Percentiles rank a stretch among this genome's conserved stretches.
phyloP scores from a whole-genome alignment of 2,329 filamentous ascomycete genomes.

The Calonectria pseudoreteaudii region DNA sequence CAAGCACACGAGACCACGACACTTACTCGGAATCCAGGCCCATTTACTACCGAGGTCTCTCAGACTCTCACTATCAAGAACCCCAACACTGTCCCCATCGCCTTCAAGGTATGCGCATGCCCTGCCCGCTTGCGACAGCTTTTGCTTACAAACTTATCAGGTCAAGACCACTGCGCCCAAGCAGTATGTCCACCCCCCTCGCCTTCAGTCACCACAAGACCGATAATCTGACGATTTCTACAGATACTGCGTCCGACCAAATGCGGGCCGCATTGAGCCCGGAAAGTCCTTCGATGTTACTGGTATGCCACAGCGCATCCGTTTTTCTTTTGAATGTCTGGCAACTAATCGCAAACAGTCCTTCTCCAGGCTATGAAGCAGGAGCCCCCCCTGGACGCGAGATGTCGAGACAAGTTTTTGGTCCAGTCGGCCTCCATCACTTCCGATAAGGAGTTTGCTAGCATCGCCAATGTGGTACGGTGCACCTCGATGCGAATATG shows the following conservation, averaged over 20 bases:
- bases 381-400: slow-evolving; percentile 85
- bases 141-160: slow-evolving; percentile 58
- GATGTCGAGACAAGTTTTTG: slow-evolving; percentile 97
- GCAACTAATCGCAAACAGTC: slow-evolving; percentile 64
- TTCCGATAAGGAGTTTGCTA: slow-evolving; percentile 84
- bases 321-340: background rate
- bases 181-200: slow-evolving; percentile 72
- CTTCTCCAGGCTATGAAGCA: slow-evolving; percentile 98
- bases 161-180: slow-evolving; percentile 99
- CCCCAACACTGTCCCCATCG: slow-evolving; percentile 70
- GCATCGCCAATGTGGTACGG: slow-evolving; percentile 83
- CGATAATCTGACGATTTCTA: slow-evolving; percentile 36
- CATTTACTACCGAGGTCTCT: slow-evolving; percentile 74
- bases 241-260: slow-evolving; percentile 97
- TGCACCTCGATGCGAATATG: background rate
- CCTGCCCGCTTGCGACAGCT: background rate
- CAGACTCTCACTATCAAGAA: slow-evolving; percentile 75
- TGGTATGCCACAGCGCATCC: slow-evolving; percentile 66
- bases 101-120: slow-evolving; percentile 72
- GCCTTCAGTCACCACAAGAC: slow-evolving; percentile 25
- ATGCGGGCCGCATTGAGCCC: slow-evolving; percentile 94
- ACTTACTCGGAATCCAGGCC: slow-evolving; percentile 60
- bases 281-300: slow-evolving; percentile 92
- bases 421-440: slow-evolving; percentile 91
- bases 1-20: slow-evolving; percentile 21